Conservation (phyloP, 2,329 filamentous ascomycete species). For the Fusarium foetens region DNA sequence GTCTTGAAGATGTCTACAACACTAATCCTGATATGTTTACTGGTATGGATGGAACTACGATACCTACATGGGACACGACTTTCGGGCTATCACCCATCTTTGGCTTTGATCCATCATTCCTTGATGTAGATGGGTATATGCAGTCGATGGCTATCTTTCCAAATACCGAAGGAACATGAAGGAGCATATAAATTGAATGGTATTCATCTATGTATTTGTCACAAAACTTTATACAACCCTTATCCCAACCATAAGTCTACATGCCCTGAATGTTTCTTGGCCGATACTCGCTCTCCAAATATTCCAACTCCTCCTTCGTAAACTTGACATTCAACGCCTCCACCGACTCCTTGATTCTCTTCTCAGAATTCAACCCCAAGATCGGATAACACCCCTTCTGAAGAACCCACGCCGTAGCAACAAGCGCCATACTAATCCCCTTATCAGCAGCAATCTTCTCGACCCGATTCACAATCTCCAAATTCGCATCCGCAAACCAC, state of each 20-base stretch:
- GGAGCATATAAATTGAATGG: not conserved
- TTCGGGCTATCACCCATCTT: slow-evolving; percentile 47
- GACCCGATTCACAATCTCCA: slow-evolving; percentile 48
- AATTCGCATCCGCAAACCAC: slow-evolving; percentile 45
- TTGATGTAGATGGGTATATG: slow-evolving; percentile 29
- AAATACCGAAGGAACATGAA: not conserved
- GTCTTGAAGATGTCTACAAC: not conserved
- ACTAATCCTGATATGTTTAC: slow-evolving; percentile 13
- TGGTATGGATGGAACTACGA: slow-evolving; percentile 22
- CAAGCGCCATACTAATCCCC: slow-evolving; percentile 69
- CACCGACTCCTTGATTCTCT: slow-evolving; percentile 71
- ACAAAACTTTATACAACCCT: not conserved
- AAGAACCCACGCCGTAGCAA: slow-evolving; percentile 73
- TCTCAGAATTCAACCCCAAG: slow-evolving; percentile 67
- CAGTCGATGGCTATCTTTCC: slow-evolving; percentile 33
- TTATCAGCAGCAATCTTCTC: slow-evolving; percentile 68
- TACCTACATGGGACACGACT: slow-evolving; percentile 41
- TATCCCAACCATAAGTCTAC: not conserved
- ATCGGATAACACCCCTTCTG: slow-evolving; percentile 67
- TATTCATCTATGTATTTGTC: not conserved
- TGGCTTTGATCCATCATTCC: slow-evolving; percentile 40
- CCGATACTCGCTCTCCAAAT: slow-evolving; percentile 70
- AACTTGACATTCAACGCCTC: slow-evolving; percentile 58
- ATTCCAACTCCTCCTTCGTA: slow-evolving; percentile 67
- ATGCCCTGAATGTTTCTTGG: slow-evolving; percentile 59